Evolutionary conservation across 257 asterid species (phyloP).

Genomic region (Solanum peruvianum): DNA sequence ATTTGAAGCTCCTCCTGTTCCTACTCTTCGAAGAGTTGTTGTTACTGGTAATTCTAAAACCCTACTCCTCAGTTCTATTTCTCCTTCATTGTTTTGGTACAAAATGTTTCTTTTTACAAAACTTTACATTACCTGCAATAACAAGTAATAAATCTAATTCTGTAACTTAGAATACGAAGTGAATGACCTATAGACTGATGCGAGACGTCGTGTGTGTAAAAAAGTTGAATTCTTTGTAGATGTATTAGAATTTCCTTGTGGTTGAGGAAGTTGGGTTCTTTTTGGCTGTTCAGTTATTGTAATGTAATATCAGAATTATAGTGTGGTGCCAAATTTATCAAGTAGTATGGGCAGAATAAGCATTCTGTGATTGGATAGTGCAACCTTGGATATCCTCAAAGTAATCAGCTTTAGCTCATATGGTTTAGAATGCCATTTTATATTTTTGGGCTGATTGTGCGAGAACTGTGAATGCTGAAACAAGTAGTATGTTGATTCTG

Average conservation of each 20-base stretch:
- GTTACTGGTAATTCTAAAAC: constrained; percentile 48
- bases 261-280: background rate
- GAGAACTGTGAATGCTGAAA: background rate
- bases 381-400: background rate
- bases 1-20: constrained; percentile 55
- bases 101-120: background rate
- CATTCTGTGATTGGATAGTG: background rate
- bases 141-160: background rate
- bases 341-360: background rate
- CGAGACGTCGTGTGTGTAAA: background rate
- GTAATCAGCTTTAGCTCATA: background rate
- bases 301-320: background rate
- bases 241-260: background rate
- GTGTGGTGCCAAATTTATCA: background rate
- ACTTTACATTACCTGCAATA: background rate
- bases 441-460: background rate
- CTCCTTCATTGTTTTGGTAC: background rate
- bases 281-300: background rate
- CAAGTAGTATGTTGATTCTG: background rate
- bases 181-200: background rate
- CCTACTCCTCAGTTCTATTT: background rate
- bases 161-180: background rate
- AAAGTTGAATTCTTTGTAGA: background rate
- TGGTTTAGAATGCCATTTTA: background rate
- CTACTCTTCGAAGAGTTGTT: constrained; percentile 61